Base-by-base conservation (phyloP, 1,284 basidiomycete genomes). In the Blastosporella zonata region DNA sequence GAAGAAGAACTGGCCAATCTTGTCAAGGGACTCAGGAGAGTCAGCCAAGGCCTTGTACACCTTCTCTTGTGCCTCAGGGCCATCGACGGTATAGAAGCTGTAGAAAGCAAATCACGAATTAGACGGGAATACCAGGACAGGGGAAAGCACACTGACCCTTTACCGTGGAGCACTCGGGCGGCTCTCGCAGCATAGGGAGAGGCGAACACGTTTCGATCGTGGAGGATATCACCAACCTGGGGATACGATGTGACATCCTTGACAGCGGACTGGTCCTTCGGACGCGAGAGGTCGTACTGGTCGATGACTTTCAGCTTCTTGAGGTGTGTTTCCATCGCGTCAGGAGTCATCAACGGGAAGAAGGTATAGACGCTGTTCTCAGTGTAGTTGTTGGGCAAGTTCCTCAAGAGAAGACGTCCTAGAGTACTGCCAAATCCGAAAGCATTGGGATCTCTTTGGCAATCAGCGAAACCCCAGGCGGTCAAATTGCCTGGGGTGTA, bases 291-390 rank as follows among this genome's bases (percentile, higher is more conserved):
- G 49, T 79, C 72, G 55, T 90, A 89, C 40, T 74, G 62, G 20
- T 76, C 67, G 15, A 70, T 54, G 28, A 77, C 69, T 18, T 76
- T 75, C 45, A 91, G 60, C 36, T 84, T 76, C 43, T 64, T 72
- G 49, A 90, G 67, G 61, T 81, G 65, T 2, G 59, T 65, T 53
- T 77, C 67, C 90, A 90, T 89, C 20, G 82, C 63, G 6, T 74
- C 67, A 20, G 92, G 80, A 6, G 84, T 86, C 79, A 91, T 84
- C 54, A 94, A 76, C 28, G 92, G 89, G 81, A 93, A 92, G 77
- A 89, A 90, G 1, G 88, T 84, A 64, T 90, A 93, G 43, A 79
- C 70, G 55, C 83, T 87, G 62, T 87, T 81, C 59, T 80, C 76
- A 0, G 75, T 73, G 67, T 78, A 93, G 58, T 85, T 68, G 21